Base-by-base conservation (phyloP, 805 yeast genomes). In the Candida sithepensis region DNA sequence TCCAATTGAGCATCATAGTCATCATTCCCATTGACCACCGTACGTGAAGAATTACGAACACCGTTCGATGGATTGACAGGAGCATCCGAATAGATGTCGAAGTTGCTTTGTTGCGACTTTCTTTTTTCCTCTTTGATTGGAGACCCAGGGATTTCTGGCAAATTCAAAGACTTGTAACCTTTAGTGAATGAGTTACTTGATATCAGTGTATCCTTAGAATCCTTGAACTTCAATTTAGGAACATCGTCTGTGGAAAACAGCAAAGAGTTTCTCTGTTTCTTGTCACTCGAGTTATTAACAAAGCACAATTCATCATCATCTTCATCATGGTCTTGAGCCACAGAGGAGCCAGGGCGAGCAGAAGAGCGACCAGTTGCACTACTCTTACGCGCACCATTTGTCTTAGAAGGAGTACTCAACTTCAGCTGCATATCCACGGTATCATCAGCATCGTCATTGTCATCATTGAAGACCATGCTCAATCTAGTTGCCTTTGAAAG, bases 101-200 rank as follows among this genome's bases (percentile, higher is more conserved):
- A 60, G 16, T 54, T 44, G 50, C 56, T 20, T 41, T 52, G 54
- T 49, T 53, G 47, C 8, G 57, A 52, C 36, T 51, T 50, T 33
- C 58, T 51, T 41, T 55, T 49, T n/a, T 57, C 61, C 28, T 58
- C 59, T 51, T 66, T 67, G 30, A 66, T 60, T 49, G 69, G 71
- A 14, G 71, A 67, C 10, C 65, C 66, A 14, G 73, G 72, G 46
- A 69, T 70, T 37, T 74, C 74, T 7, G 84, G 84, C 48, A 79
- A 60, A 50, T 75, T 79, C 23, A 73, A 66, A 30, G 58, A 57
- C n/a, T 60, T 67, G 12, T n/a, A 34, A 39, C 61, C 69, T 14
- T 62, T 69, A 2, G 68, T 66, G 43, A 59, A 61, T 36, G 41
- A 39, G 19, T 61, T 16, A 16, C 9, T 59, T 24, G 77, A 70